Evolutionary conservation across 495 filamentous ascomycete species (phyloP).

Genomic region (Neurospora sp.): DNA sequence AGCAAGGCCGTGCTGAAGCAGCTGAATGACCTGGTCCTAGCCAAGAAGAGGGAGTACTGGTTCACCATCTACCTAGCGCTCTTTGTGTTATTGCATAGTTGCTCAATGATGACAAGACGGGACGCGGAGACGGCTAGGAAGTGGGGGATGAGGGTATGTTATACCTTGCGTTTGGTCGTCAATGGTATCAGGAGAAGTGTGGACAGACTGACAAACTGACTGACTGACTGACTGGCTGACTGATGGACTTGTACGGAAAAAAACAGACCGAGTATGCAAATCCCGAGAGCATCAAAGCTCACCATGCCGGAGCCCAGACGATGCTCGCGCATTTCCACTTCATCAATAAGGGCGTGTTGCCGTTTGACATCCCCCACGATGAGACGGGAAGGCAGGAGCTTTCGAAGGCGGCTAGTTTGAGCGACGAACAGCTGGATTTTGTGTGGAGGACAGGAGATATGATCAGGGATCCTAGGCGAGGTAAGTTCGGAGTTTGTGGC

Average conservation of each 20-base stretch:
- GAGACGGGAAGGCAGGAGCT: conserved; percentile 6
- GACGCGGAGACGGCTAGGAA: conserved; percentile 15
- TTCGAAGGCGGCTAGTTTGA: conserved; percentile 14
- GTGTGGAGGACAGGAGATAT: conserved; percentile 11
- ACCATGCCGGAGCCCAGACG: conserved; percentile 29
- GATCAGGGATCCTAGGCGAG: conserved; percentile 6
- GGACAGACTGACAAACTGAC: too few relatives aligned
- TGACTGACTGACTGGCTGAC: neutral
- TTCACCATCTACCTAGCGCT: conserved; percentile 18
- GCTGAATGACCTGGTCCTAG: conserved; percentile 17
- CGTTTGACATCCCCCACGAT: conserved; percentile 11
- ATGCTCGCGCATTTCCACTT: conserved; percentile 35
- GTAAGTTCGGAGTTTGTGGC: neutral
- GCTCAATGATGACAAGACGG: conserved; percentile 15
- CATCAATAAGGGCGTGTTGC: conserved; percentile 27
- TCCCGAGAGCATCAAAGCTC: conserved; percentile 11
- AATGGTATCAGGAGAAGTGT: neutral
- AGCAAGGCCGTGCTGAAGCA: conserved; percentile 18
- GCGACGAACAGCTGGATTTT: conserved; percentile 14
- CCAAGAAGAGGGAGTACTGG: conserved; percentile 20
- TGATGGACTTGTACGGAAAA: neutral
- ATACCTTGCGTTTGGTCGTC: neutral
- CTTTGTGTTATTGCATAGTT: conserved; percentile 21
- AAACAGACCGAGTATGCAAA: conserved; percentile 11
- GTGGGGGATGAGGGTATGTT: conserved; percentile 9